Evolutionary conservation across 176 grass and related monocot species (phyloP), one percentile per base, ranked within the genome.

Genomic region (Phragmites australis): DNA sequence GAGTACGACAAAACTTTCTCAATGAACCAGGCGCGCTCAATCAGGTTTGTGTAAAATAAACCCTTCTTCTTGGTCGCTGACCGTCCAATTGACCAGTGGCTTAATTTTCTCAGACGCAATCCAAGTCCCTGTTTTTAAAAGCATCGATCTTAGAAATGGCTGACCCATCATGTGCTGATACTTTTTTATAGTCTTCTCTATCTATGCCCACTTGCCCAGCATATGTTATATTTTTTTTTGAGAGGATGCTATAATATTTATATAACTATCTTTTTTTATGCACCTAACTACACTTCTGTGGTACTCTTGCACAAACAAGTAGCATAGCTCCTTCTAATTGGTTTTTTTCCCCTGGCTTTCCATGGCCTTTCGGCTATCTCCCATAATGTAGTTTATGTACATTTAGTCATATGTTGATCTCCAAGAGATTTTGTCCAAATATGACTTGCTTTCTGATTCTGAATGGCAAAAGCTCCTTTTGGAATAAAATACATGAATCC

Each of bases 11-110:
- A 94, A 82, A 64, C 78, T 55, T 98, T 88, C 70, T 98, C 95
- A 25, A 98, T 98, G 95, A 98, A 98, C 41, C 95, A 98, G 62
- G 92, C 95, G 19, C 88, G 81, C 31, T 94, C 92, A 50, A 94
- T 98, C 92, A 94, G 95, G 92, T 98, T 65, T 70, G 79, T 90
- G 34, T 43, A 52, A 31, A 71, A 56, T 44, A 48, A 63, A 11
- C 1, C 18, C 25, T 25, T 41, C 15, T 75, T 40, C 14, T 23
- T 50, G 53, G 10, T 63, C 13, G 52, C 75, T 63, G 43, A 68
- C 49, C 0, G 1, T 13, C 27, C 42, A 48, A 75, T 45, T 42
- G 23, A 69, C 15, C 4, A 6, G 1, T 30, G 19, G 0, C 13
- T 70, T 81, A 55, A 40, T 52, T 77, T 66, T 11, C 4, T 78